phyloP scores from a whole-genome alignment of 2,329 filamentous ascomycete species.

The Chalara sp. region DNA sequence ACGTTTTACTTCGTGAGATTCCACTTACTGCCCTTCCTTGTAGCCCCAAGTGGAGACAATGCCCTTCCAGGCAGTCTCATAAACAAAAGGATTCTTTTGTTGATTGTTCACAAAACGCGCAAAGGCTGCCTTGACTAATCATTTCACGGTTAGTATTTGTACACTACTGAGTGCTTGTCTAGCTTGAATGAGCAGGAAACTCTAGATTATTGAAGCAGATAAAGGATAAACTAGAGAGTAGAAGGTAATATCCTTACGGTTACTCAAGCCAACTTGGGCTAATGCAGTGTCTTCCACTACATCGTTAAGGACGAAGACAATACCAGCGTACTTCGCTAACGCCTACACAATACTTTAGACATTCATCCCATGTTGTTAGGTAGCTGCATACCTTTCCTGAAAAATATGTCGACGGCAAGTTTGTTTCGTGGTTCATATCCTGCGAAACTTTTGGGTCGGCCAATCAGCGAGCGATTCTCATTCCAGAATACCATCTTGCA shows the following conservation, averaged over 20 bases:
- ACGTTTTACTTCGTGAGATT: too few species aligned
- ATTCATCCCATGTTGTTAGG: background rate
- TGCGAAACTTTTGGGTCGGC: slow-evolving; percentile 45
- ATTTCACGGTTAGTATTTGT: too few species aligned
- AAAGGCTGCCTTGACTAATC: slow-evolving; percentile 55
- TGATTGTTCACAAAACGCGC: slow-evolving; percentile 58
- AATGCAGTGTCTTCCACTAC: slow-evolving; percentile 52
- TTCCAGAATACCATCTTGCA: too few species aligned
- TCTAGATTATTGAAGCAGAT: too few species aligned
- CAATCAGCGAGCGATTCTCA: too few species aligned
- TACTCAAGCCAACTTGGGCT: slow-evolving; percentile 50
- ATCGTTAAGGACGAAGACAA: slow-evolving; percentile 60
- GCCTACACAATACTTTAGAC: slow-evolving; percentile 34
- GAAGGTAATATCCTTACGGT: slow-evolving; percentile 20
- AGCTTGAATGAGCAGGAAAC: too few species aligned
- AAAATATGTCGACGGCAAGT: slow-evolving; percentile 84
- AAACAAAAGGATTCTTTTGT: slow-evolving; percentile 59
- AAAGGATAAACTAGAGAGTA: too few species aligned
- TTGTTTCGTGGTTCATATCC: slow-evolving; percentile 64
- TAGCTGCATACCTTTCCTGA: slow-evolving; percentile 64
- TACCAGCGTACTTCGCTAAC: slow-evolving; percentile 67
- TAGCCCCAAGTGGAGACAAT: slow-evolving; percentile 52
- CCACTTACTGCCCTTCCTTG: too few species aligned
- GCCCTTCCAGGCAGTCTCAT: slow-evolving; percentile 70
- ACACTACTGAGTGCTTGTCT: too few species aligned